Evolutionary conservation across 345 rosid genomes (phyloP).

Genomic region (Eutrema japonicum): DNA sequence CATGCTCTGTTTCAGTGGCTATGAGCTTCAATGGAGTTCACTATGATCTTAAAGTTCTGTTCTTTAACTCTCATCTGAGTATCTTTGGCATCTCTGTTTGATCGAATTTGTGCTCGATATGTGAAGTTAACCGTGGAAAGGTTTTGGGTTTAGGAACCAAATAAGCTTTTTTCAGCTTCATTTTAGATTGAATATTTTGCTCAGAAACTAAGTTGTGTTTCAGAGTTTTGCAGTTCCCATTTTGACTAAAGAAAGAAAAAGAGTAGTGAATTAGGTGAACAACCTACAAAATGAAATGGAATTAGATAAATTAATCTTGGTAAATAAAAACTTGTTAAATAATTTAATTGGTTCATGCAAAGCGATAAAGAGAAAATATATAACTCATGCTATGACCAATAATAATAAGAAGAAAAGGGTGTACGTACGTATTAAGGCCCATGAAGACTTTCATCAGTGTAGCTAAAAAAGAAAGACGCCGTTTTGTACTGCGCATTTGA

Average conservation of each 20-base stretch:
- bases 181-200: background rate
- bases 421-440: constrained; percentile 1
- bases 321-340: background rate
- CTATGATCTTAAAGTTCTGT: background rate
- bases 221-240: background rate
- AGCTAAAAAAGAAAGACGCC: background rate
- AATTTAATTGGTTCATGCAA: background rate
- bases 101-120: background rate
- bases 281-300: background rate
- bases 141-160: background rate
- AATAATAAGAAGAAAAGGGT: background rate
- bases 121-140: background rate
- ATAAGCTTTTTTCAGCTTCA: background rate
- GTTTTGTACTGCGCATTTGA: background rate
- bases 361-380: background rate
- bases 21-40: constrained; percentile 1
- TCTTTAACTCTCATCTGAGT: background rate
- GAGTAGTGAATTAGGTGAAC: background rate
- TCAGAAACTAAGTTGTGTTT: background rate
- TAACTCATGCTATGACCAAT: background rate
- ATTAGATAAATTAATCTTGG: background rate
- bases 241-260: background rate
- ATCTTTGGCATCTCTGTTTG: background rate
- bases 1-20: constrained; percentile 17
- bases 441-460: background rate